These are phyloP conservation scores for Tetrahymena borealis DNA, from an alignment of 73 alveolate species.

Conservation along the genomic window DNA sequence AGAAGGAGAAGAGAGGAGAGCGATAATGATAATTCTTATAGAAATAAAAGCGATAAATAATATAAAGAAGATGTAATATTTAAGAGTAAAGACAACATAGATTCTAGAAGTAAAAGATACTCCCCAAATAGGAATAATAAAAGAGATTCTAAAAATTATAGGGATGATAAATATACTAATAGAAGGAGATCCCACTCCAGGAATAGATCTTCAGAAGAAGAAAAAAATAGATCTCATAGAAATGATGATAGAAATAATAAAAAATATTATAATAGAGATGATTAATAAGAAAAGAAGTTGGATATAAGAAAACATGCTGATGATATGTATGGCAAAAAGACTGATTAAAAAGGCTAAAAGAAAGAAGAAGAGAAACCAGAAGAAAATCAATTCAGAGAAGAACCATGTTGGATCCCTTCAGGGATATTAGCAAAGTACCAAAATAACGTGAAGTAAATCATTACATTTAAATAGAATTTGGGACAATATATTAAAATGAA, in stretches of 20 bases:
- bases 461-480: neutral
- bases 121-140: neutral
- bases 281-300: neutral
- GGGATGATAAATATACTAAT: no score
- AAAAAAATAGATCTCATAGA: neutral
- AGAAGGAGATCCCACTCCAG: neutral
- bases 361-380: neutral
- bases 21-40: neutral
- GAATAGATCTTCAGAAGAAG: neutral
- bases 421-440: constrained; percentile 51
- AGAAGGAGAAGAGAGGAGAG: neutral
- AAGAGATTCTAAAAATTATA: neutral
- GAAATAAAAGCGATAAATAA: neutral
- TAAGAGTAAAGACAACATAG: neutral
- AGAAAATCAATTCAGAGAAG: neutral
- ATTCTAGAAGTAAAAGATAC: neutral
- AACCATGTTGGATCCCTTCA: constrained; percentile 47
- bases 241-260: neutral
- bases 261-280: neutral
- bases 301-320: neutral
- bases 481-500: neutral
- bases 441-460: constrained; percentile 8
- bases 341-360: neutral
- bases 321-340: neutral
- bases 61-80: neutral